Evolutionary conservation across 305 asterid genomes (phyloP).

Genomic region (Solanum chacoense): DNA sequence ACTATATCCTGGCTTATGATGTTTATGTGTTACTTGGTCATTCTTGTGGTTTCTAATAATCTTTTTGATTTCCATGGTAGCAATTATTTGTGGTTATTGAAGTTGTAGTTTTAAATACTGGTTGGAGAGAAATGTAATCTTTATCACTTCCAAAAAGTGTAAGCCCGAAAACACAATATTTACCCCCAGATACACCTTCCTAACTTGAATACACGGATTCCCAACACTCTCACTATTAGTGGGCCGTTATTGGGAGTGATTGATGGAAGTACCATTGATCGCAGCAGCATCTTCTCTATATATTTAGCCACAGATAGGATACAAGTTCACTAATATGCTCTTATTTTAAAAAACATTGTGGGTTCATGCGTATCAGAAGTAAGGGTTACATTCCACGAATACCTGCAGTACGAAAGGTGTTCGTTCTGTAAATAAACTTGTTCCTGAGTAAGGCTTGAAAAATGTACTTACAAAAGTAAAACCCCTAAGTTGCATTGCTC

Average conservation of each 20-base stretch:
- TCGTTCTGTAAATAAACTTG: not conserved
- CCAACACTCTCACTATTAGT: not conserved
- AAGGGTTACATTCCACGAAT: not conserved
- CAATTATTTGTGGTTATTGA: not conserved
- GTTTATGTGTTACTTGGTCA: not conserved
- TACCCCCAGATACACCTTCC: not conserved
- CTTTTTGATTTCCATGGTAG: not conserved
- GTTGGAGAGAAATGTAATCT: not conserved
- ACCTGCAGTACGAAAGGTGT: not conserved
- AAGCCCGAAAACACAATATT: not conserved
- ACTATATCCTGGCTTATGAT: conserved; percentile 11
- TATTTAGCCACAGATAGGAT: not conserved
- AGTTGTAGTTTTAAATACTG: not conserved
- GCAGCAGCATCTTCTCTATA: not conserved
- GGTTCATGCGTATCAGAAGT: not conserved
- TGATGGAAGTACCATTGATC: not conserved
- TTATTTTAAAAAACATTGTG: not conserved
- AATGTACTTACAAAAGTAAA: not conserved
- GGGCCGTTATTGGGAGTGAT: not conserved
- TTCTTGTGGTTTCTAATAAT: not conserved
- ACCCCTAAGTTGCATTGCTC: not conserved
- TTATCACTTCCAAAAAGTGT: not conserved
- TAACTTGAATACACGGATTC: not conserved
- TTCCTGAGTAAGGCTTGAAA: not conserved
- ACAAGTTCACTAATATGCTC: not conserved